Evolutionary conservation across 148 eudicot genomes (phyloP).

Genomic region (Rhododendron henanense): DNA sequence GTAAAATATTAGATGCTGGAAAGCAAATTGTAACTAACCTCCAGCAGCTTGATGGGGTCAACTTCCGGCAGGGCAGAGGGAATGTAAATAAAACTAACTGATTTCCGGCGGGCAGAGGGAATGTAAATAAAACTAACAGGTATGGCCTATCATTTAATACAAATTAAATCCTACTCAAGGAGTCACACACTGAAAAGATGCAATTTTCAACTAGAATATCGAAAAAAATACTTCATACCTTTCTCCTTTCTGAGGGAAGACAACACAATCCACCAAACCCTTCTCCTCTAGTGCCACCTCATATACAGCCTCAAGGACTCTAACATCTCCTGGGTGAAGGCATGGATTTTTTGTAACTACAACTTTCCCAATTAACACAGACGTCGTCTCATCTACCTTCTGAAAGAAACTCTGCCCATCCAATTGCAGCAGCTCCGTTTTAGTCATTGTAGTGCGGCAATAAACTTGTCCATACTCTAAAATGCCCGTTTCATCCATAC

Average conservation of each 20-base stretch:
- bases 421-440: conserved; percentile 46
- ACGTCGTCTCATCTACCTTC: conserved; percentile 61
- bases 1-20: background rate
- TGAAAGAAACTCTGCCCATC: conserved; percentile 44
- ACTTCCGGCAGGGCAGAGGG: too few relatives aligned
- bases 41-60: background rate
- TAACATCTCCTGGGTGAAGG: conserved; percentile 94
- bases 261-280: conserved; percentile 63
- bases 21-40: background rate
- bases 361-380: conserved; percentile 65
- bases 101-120: too few relatives aligned
- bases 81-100: too few relatives aligned
- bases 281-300: conserved; percentile 62
- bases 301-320: conserved; percentile 89
- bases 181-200: background rate
- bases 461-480: conserved; percentile 84
- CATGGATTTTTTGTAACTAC: conserved; percentile 98
- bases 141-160: background rate
- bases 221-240: conserved; percentile 37
- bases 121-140: background rate
- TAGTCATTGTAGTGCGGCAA: conserved; percentile 64
- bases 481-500: conserved; percentile 82
- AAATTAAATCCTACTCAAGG: background rate
- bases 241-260: conserved; percentile 92
- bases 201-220: background rate